Base-by-base conservation (phyloP, 768 basidiomycete genomes). In the Rhizopogon vesiculosus region DNA sequence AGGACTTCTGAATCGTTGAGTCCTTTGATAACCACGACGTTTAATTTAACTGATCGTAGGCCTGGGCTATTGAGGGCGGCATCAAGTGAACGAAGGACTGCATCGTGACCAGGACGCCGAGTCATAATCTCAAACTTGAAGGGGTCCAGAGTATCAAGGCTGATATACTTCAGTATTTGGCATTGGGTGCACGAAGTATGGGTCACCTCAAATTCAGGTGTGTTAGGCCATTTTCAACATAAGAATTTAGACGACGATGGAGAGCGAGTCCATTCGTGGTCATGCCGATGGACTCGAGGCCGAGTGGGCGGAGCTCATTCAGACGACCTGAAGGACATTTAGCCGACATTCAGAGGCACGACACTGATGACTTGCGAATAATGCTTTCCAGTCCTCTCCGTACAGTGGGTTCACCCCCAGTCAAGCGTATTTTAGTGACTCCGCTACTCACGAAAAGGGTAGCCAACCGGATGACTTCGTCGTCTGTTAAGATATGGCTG, bases 91-190 rank as follows among this genome's bases (percentile, higher is more conserved):
- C 80, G 81, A 46, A 93, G 72, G 29, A 93, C 92, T 15, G 86
- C 86, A 18, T 82, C 83, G 65, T 89, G 89, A 3, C 91, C 90
- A 61, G 78, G 72, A 12, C 93, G 79, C 33, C 91, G 80, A 2
- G 93, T 88, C 75, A 95, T 92, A 33, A 91, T 76, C 68, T 93
- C 89, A 64, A 93, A 94, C 67, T 89, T 93, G 77, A 86, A 82
- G 44, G 87, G 87, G 66, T 93, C 87, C 49, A 94, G 71, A 0
- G 92, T 94, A 64, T 94, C 92, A 64, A 95, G 73, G 63, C 89
- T 91, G 57, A 16, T 45, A 15, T 46, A 59, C 50, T 28, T 60
- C 31, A 51, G 5, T 25, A 59, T 44, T 10, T 52, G 35, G 40
- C 9, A 10, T 31, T 25, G n/a, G 58, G n/a, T 31, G 19, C 49